A percentile compares a stretch with the other conserved stretches of the same genome.
Conservation (phyloP, 139 green algal species). For the Coccomyxa sp. region DNA sequence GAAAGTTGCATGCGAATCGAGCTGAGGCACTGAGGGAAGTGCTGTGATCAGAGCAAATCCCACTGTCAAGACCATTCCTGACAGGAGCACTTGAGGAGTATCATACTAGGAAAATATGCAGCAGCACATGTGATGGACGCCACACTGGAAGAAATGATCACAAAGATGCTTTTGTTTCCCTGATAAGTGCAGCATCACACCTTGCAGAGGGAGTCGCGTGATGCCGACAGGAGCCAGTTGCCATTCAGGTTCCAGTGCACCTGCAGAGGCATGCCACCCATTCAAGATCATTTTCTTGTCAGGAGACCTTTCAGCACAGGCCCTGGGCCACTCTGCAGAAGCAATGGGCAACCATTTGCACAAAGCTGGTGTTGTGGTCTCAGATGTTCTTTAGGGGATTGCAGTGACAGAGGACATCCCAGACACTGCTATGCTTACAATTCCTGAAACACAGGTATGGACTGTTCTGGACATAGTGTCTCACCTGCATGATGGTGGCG, state of each 20-base stretch:
- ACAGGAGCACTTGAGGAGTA: neutral
- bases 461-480: neutral
- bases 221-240: slow-evolving; percentile 78
- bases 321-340: no score
- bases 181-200: slow-evolving; percentile 17
- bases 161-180: no score
- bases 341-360: no score
- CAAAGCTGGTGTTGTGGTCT: neutral
- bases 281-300: neutral
- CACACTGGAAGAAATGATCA: neutral
- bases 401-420: neutral
- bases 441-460: neutral
- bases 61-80: neutral
- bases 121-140: neutral
- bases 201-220: slow-evolving; percentile 73
- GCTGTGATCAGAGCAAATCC: neutral
- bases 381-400: neutral
- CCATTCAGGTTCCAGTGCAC: slow-evolving; percentile 84
- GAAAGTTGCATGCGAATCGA: no score
- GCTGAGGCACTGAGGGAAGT: no score
- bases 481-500: slow-evolving; percentile 37
- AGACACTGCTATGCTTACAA: neutral
- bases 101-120: neutral
- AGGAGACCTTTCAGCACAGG: no score
- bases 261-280: slow-evolving; percentile 8